Base-by-base conservation (phyloP, 768 basidiomycete genomes). In the Podaxis sp. region DNA sequence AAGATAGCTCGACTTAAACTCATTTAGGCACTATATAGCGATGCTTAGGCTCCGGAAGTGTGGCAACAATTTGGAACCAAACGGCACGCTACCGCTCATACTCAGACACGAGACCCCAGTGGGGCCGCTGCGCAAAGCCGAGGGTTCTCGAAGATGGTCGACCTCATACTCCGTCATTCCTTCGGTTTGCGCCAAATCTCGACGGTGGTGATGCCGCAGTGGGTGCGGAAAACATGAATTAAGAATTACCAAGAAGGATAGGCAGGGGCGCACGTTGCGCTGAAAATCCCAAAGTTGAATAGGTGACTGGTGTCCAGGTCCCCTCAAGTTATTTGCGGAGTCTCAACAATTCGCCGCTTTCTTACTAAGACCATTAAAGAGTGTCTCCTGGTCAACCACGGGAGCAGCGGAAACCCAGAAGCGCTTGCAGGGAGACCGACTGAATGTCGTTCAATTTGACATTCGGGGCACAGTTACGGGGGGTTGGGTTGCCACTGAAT, bases 301-400 rank as follows among this genome's bases (percentile, higher is more conserved):
- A 26, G 54, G 54, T 56, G 36, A 17, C 54, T 30, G 54, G 37
- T 40, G 54, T 56, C 54, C 54, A 56, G 38, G 30, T 17, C 28
- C n/a, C 41, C 41, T 22, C 6, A 13, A 22, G 37, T 30, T 40
- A 56, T 56, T 56, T 56, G 54, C 37, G 54, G 54, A 56, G 54
- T 56, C 36, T 24, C 22, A 38, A 56, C 37, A 38, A 38, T 17
- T n/a, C 54, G 22, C 54, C 37, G 38, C 22, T 50, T 7, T 50
- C 49, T 28, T 24, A 50, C 20, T 46, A 20, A 20, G 17, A 7
- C 52, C 30, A 22, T 12, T 50, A 24, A 24, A 24, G 49, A 50
- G 13, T 24, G 49, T 50, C 54, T 37, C 54, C 20, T 22, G 33
- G 54, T 40, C 20, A 10, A 38, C 3, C 30, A 37, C 24, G 24